phyloP scores from a whole-genome alignment of 2,329 filamentous ascomycete species.

The Cadophora sp. region DNA sequence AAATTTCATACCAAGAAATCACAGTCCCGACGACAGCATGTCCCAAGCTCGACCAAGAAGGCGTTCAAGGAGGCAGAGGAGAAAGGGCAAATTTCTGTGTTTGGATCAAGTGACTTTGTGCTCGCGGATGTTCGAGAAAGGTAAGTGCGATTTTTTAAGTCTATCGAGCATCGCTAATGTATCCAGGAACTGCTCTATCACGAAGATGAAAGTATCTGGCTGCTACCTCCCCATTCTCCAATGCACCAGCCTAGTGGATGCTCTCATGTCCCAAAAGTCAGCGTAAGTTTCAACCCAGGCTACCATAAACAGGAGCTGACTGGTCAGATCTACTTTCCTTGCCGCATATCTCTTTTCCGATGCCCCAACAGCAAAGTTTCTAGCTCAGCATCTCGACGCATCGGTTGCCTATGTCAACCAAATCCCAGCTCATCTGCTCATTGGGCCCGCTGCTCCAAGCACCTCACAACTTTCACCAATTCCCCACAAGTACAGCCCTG shows the following conservation, averaged over 20 bases:
- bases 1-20: conserved; percentile 8
- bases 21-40: not conserved
- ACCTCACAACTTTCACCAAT: conserved; percentile 40
- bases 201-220: conserved; percentile 50
- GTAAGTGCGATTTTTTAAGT: conserved; percentile 6
- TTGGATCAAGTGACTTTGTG: conserved; percentile 23
- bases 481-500: conserved; percentile 49
- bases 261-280: conserved; percentile 47
- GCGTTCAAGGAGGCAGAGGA: conserved; percentile 22
- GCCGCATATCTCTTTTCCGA: conserved; percentile 61
- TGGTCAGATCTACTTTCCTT: conserved; percentile 44
- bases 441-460: conserved; percentile 48
- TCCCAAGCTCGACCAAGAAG: conserved; percentile 2
- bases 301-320: conserved; percentile 44
- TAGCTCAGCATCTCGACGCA: conserved; percentile 61
- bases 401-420: conserved; percentile 62
- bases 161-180: conserved; percentile 11
- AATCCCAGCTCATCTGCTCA: conserved; percentile 60
- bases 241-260: conserved; percentile 59
- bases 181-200: conserved; percentile 40
- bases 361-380: conserved; percentile 60
- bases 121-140: conserved; percentile 27
- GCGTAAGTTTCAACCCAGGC: not conserved
- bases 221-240: conserved; percentile 54
- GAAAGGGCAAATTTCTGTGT: conserved; percentile 17